A percentile compares a stretch with the other conserved stretches of the same genome.
phyloP scores from a whole-genome alignment of 2,329 filamentous ascomycete species.

The Pseudogymnoascus sp. region DNA sequence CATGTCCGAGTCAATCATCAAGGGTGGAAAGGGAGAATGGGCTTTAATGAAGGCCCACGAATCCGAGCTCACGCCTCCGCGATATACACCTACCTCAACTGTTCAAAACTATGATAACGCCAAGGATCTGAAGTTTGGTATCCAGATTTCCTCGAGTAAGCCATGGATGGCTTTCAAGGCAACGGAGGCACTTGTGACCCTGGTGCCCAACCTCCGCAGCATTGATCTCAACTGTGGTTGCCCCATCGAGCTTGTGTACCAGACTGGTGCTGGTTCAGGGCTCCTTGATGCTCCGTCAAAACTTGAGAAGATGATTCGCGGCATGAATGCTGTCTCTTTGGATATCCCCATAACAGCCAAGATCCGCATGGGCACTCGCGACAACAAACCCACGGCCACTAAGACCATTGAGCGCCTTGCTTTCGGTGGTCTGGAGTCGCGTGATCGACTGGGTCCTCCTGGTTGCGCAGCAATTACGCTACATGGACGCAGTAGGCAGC shows the following conservation, averaged over 20 bases:
- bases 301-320: constrained; percentile 86
- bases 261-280: constrained; percentile 80
- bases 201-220: constrained; percentile 76
- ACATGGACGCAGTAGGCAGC: constrained; percentile 87
- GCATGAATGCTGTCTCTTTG: constrained; percentile 90
- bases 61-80: constrained; percentile 68
- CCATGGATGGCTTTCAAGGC: constrained; percentile 86
- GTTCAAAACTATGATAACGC: constrained; percentile 69
- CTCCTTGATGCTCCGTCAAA: constrained; percentile 84
- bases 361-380: constrained; percentile 84
- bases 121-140: constrained; percentile 81
- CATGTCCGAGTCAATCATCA: constrained; percentile 79
- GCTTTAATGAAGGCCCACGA: constrained; percentile 88
- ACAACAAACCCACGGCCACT: constrained; percentile 69
- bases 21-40: constrained; percentile 90
- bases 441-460: constrained; percentile 62
- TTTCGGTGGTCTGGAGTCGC: constrained; percentile 68
- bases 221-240: constrained; percentile 97
- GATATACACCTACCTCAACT: constrained; percentile 46
- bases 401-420: constrained; percentile 78
- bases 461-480: constrained; percentile 94
- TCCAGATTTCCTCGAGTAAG: constrained; percentile 87
- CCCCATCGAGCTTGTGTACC: constrained; percentile 89
- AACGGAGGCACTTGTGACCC: constrained; percentile 69
- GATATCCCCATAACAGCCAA: constrained; percentile 91